These are phyloP conservation scores for Pleurotus pulmonarius DNA, from an alignment of 768 basidiomycete species.

Conservation along the genomic window DNA sequence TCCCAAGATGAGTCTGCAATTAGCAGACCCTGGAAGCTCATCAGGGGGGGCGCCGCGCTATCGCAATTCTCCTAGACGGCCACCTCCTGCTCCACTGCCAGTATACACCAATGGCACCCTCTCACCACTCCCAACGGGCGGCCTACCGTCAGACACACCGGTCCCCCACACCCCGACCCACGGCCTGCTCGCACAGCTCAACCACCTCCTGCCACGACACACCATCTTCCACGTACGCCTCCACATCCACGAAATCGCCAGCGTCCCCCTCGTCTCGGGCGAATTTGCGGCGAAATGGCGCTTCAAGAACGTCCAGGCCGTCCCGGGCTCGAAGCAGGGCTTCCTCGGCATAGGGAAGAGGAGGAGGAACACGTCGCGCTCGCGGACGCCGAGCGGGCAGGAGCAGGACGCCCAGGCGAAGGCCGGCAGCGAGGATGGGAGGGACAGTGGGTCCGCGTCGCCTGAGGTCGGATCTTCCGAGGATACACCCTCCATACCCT, in stretches of 20 bases:
- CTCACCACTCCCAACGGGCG: not conserved
- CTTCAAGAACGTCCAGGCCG: conserved; percentile 50
- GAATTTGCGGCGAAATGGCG: conserved; percentile 72
- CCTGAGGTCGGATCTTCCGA: not conserved
- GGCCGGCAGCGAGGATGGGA: conserved; percentile 14
- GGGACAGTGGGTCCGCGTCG: conserved; percentile 8
- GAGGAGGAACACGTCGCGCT: conserved; percentile 11
- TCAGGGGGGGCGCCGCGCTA: not conserved
- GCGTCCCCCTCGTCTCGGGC: conserved; percentile 68
- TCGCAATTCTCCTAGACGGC: conserved; percentile 2
- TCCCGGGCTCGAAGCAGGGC: conserved; percentile 33
- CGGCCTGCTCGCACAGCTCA: conserved; percentile 54
- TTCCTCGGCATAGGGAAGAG: conserved; percentile 27
- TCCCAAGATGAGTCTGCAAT: not conserved
- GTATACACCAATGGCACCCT: not conserved
- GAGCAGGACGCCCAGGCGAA: conserved; percentile 15
- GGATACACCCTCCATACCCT: conserved; percentile 11
- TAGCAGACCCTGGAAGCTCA: not conserved
- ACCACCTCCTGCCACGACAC: conserved; percentile 60
- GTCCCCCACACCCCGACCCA: conserved; percentile 8
- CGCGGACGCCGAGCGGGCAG: conserved; percentile 16
- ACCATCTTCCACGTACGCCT: conserved; percentile 62
- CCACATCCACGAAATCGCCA: conserved; percentile 62
- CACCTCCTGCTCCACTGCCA: not conserved
- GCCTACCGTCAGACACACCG: conserved; percentile 1